These are phyloP conservation scores for Alternaria arbusti DNA, from an alignment of 2,329 filamentous ascomycete species.

Conservation along the genomic window DNA sequence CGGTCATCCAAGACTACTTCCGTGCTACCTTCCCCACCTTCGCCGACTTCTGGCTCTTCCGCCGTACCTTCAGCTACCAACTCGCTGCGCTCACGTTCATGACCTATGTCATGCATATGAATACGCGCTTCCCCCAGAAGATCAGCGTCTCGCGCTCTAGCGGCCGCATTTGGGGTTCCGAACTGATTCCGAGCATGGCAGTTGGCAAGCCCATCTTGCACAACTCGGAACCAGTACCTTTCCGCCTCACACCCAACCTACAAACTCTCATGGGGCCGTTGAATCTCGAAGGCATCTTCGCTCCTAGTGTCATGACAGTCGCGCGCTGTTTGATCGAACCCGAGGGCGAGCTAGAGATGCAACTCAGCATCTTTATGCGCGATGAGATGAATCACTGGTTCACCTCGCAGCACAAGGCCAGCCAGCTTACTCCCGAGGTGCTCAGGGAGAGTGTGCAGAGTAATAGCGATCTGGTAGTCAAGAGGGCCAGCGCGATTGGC, in stretches of 20 bases:
- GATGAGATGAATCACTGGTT: slow-evolving; percentile 99
- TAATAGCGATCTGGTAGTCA: slow-evolving; percentile 91
- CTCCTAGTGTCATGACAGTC: slow-evolving; percentile 94
- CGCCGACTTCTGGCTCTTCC: slow-evolving; percentile 98
- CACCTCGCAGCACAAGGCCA: slow-evolving; percentile 74
- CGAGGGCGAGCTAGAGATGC: slow-evolving; percentile 82
- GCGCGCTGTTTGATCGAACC: slow-evolving; percentile 92
- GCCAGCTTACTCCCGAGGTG: slow-evolving; percentile 63
- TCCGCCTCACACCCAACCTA: slow-evolving; percentile 94
- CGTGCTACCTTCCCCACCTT: slow-evolving; percentile 85
- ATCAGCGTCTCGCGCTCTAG: slow-evolving; percentile 87
- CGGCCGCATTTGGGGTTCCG: slow-evolving; percentile 92
- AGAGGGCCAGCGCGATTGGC: slow-evolving; percentile 84
- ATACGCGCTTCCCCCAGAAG: slow-evolving; percentile 94
- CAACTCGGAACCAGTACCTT: slow-evolving; percentile 94
- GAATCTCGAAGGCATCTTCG: slow-evolving; percentile 94
- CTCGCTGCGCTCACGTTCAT: slow-evolving; percentile 95
- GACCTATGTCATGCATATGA: slow-evolving; percentile 98
- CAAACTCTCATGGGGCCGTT: slow-evolving; percentile 96
- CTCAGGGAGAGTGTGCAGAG: slow-evolving; percentile 79
- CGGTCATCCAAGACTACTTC: slow-evolving; percentile 86
- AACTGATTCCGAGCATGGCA: slow-evolving; percentile 90
- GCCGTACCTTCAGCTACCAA: slow-evolving; percentile 94
- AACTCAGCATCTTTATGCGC: slow-evolving; percentile 90
- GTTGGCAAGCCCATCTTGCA: slow-evolving; percentile 85